These are phyloP conservation scores for Cucurbita maxima DNA, from an alignment of 306 rosid genomes.

Conservation along the genomic window DNA sequence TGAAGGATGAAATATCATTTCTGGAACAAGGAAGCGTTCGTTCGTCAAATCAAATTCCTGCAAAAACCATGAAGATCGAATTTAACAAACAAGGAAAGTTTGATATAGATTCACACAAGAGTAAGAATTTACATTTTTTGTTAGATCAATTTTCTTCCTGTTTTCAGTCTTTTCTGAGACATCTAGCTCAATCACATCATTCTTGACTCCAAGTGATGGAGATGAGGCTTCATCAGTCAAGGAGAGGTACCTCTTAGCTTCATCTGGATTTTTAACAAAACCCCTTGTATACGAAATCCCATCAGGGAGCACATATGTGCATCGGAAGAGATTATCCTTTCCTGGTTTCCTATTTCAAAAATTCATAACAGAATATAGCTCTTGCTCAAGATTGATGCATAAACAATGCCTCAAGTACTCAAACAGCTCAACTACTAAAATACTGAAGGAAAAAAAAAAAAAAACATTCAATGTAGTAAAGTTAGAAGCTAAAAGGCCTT, in stretches of 20 bases:
- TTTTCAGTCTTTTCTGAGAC: conserved; percentile 25
- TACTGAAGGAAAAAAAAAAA: neutral
- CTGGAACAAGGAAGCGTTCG: conserved; percentile 90
- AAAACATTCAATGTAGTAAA: neutral
- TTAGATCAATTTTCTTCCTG: conserved; percentile 47
- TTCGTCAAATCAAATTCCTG: conserved; percentile 92
- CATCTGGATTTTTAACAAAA: conserved; percentile 57
- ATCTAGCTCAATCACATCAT: conserved; percentile 13
- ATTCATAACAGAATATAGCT: neutral
- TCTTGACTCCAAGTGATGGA: conserved; percentile 9
- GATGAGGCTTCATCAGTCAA: conserved; percentile 20
- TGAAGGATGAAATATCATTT: conserved; percentile 92
- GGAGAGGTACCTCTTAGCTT: conserved; percentile 40
- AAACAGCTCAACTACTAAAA: neutral
- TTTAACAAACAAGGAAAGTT: neutral
- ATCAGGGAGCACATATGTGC: conserved; percentile 87
- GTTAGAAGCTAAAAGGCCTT: neutral
- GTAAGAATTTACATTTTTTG: conserved; percentile 41
- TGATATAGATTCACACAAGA: neutral
- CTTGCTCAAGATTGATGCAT: neutral
- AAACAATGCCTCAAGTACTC: neutral
- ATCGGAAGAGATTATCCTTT: conserved; percentile 47
- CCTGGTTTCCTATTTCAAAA: conserved; percentile 37
- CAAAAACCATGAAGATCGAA: conserved; percentile 2
- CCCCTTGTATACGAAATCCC: conserved; percentile 67